Conservation (phyloP, 306 rosid genomes). For the Vachellia collinsii region DNA sequence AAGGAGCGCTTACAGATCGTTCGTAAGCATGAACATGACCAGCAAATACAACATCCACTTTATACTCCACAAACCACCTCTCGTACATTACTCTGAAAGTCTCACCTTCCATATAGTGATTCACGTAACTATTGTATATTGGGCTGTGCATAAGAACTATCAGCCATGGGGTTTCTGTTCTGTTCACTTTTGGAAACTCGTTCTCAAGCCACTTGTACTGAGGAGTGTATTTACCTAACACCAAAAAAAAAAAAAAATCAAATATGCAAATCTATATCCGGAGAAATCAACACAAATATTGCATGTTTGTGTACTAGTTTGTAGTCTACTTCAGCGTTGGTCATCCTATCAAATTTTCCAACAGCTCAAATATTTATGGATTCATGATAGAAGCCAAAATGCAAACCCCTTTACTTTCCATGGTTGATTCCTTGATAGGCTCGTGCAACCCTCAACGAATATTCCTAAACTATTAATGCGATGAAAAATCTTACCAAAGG, state of each 20-base stretch:
- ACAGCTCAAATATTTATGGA: not conserved
- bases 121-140: conserved; percentile 42
- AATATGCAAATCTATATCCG: not conserved
- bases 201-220: conserved; percentile 50
- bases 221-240: conserved; percentile 56
- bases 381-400: not conserved
- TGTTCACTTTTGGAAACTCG: conserved; percentile 53
- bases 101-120: conserved; percentile 63
- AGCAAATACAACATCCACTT: conserved; percentile 60
- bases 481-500: conserved; percentile 53
- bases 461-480: not conserved
- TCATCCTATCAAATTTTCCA: not conserved
- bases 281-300: not conserved
- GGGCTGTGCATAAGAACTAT: conserved; percentile 55
- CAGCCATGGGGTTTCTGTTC: conserved; percentile 59
- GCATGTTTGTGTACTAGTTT: not conserved
- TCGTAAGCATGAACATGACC: conserved; percentile 76
- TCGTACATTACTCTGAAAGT: conserved; percentile 61
- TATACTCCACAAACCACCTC: conserved; percentile 54
- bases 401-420: conserved; percentile 29
- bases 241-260: not conserved
- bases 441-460: not conserved
- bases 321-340: not conserved
- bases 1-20: conserved; percentile 49
- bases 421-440: not conserved